These are phyloP conservation scores for Xylariaceae sp. DNA, from an alignment of 2,329 filamentous ascomycete genomes.

Conservation along the genomic window DNA sequence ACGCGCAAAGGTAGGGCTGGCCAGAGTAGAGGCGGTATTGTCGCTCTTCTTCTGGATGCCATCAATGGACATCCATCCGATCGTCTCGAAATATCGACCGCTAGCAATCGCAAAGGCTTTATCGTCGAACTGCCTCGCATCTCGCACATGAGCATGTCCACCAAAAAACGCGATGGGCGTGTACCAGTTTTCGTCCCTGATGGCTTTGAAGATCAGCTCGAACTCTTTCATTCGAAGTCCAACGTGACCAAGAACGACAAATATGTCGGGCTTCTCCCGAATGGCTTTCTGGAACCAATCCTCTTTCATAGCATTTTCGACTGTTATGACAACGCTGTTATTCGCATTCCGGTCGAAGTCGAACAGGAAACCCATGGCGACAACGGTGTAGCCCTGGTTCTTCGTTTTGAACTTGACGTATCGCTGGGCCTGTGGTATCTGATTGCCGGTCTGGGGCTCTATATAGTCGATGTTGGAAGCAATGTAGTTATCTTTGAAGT, in stretches of 20 bases:
- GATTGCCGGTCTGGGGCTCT: slow-evolving; percentile 63
- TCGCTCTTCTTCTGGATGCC: slow-evolving; percentile 45
- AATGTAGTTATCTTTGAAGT: slow-evolving; percentile 74
- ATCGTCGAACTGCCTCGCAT: slow-evolving; percentile 73
- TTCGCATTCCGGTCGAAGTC: slow-evolving; percentile 88
- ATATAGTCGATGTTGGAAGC: slow-evolving; percentile 91
- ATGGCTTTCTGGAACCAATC: slow-evolving; percentile 86
- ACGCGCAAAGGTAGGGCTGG: slow-evolving; percentile 58
- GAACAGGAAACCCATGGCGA: slow-evolving; percentile 92
- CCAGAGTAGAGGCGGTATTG: slow-evolving; percentile 28
- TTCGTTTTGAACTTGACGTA: slow-evolving; percentile 89
- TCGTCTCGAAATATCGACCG: slow-evolving; percentile 89
- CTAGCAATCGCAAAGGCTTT: slow-evolving; percentile 76
- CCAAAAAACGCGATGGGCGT: slow-evolving; percentile 89
- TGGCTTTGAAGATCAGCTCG: slow-evolving; percentile 68
- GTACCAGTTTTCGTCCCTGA: slow-evolving; percentile 70
- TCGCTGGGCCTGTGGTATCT: slow-evolving; percentile 70
- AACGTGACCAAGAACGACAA: slow-evolving; percentile 81
- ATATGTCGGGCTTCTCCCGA: slow-evolving; percentile 77
- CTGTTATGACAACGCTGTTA: slow-evolving; percentile 78
- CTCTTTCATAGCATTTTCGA: slow-evolving; percentile 74
- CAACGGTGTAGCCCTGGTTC: slow-evolving; percentile 74
- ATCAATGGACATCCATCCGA: slow-evolving; percentile 85
- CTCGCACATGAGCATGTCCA: slow-evolving; percentile 83
- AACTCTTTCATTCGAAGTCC: slow-evolving; percentile 77